These are phyloP conservation scores for Miamiensis avidus DNA, from an alignment of 169 alveolate species.

Conservation along the genomic window DNA sequence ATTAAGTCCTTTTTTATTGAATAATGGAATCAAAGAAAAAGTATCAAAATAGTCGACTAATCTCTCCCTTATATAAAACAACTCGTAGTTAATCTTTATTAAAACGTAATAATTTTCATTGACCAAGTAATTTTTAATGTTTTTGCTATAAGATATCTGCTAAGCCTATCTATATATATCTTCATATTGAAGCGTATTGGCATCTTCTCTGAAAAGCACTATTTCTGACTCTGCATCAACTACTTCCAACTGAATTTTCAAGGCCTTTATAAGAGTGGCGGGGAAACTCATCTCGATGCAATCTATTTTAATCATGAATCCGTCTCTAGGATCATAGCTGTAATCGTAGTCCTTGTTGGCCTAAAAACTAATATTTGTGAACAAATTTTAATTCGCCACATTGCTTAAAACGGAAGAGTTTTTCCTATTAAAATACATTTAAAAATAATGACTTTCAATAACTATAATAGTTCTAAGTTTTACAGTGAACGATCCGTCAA, in stretches of 20 bases:
- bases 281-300: not conserved
- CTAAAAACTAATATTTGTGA: not conserved
- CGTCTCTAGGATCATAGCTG: not conserved
- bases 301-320: not conserved
- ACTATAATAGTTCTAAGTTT: too few relatives aligned
- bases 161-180: not conserved
- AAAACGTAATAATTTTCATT: not conserved
- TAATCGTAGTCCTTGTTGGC: not conserved
- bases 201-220: not conserved
- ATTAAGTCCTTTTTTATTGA: not conserved
- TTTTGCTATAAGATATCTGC: not conserved
- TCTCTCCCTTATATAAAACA: not conserved
- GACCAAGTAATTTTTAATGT: too few relatives aligned
- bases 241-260: not conserved
- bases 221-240: not conserved
- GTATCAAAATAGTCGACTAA: not conserved
- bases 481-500: too few relatives aligned
- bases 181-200: too few relatives aligned
- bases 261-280: not conserved
- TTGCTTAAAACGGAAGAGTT: not conserved
- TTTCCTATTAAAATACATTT: not conserved
- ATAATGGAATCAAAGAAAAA: not conserved
- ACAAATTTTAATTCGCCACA: not conserved
- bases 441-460: too few relatives aligned
- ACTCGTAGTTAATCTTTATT: not conserved